phyloP scores from a whole-genome alignment of 352 stramenopile species.

The Phytophthora melonis region DNA sequence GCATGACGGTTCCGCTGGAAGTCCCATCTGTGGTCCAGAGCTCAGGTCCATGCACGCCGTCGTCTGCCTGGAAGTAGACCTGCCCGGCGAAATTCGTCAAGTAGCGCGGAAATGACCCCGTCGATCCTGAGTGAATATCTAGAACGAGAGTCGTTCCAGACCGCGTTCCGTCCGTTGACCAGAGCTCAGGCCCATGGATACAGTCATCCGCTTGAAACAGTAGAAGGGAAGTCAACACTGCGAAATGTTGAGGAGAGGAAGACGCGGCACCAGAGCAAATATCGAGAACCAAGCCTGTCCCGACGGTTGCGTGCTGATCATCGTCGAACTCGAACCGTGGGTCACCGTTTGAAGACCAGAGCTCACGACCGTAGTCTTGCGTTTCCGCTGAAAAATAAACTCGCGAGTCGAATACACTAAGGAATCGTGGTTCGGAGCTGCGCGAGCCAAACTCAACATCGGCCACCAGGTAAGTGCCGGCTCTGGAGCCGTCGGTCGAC shows the following conservation, averaged over 20 bases:
- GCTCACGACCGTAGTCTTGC: slow-evolving; percentile 50
- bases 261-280: slow-evolving; percentile 53
- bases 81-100: slow-evolving; percentile 53
- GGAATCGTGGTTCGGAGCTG: slow-evolving; percentile 49
- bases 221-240: slow-evolving; percentile 44
- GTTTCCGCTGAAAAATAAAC: slow-evolving; percentile 73
- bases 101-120: slow-evolving; percentile 59
- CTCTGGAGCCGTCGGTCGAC: slow-evolving; percentile 65
- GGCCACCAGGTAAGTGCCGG: slow-evolving; percentile 61
- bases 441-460: slow-evolving; percentile 59
- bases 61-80: slow-evolving; percentile 86
- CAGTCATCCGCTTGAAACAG: slow-evolving; percentile 91
- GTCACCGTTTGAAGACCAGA: slow-evolving; percentile 68
- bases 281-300: slow-evolving; percentile 67
- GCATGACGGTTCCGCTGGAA: slow-evolving; percentile 48
- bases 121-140: slow-evolving; percentile 61
- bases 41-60: slow-evolving; percentile 78
- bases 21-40: slow-evolving; percentile 84
- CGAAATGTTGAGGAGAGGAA: slow-evolving; percentile 66
- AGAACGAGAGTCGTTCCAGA: slow-evolving; percentile 63
- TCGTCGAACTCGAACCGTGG: slow-evolving; percentile 37
- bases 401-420: slow-evolving; percentile 42
- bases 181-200: slow-evolving; percentile 83
- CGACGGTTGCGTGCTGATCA: slow-evolving; percentile 39
- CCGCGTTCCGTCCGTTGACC: slow-evolving; percentile 67